These are phyloP conservation scores for Fusarium chlamydosporum DNA, from an alignment of 2,329 filamentous ascomycete species.

Conservation along the genomic window DNA sequence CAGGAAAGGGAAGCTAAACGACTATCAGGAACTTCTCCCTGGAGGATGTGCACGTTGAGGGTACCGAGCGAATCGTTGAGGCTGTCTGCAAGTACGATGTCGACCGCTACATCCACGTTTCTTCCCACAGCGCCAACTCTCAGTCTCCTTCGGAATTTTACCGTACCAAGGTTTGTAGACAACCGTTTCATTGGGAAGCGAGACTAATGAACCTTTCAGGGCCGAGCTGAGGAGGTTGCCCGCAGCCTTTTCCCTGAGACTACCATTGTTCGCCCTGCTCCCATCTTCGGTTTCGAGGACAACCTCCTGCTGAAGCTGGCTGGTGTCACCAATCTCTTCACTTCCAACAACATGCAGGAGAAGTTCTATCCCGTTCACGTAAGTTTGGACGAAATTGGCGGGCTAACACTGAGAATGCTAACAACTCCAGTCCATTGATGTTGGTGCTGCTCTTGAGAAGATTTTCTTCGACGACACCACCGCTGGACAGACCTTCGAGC, in stretches of 20 bases:
- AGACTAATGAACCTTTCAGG: slow-evolving; percentile 63
- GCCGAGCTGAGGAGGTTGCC: slow-evolving; percentile 83
- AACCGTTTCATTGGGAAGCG: not conserved
- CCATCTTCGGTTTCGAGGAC: slow-evolving; percentile 96
- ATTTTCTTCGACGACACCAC: slow-evolving; percentile 95
- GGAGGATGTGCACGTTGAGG: slow-evolving; percentile 93
- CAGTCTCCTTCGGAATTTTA: slow-evolving; percentile 91
- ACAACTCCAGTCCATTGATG: slow-evolving; percentile 80
- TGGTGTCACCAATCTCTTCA: slow-evolving; percentile 83
- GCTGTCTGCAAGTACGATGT: slow-evolving; percentile 98
- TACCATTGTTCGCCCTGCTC: slow-evolving; percentile 93
- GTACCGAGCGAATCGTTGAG: slow-evolving; percentile 90
- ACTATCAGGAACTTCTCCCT: slow-evolving; percentile 88
- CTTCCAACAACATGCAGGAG: slow-evolving; percentile 93
- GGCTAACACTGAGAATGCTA: not conserved
- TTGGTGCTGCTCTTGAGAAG: slow-evolving; percentile 87
- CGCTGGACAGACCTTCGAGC: slow-evolving; percentile 90
- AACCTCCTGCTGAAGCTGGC: slow-evolving; percentile 89
- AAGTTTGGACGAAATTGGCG: slow-evolving; percentile 50
- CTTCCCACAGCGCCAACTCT: slow-evolving; percentile 88
- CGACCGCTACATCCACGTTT: slow-evolving; percentile 96
- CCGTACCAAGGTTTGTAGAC: slow-evolving; percentile 80
- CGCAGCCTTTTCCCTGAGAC: slow-evolving; percentile 95
- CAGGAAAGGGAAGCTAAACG: slow-evolving; percentile 41
- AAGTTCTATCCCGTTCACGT: slow-evolving; percentile 93